A percentile compares a stretch with the other conserved stretches of the same genome.
These are phyloP conservation scores for Whalleya microplaca DNA, from an alignment of 2,329 filamentous ascomycete species.

Conservation along the genomic window DNA sequence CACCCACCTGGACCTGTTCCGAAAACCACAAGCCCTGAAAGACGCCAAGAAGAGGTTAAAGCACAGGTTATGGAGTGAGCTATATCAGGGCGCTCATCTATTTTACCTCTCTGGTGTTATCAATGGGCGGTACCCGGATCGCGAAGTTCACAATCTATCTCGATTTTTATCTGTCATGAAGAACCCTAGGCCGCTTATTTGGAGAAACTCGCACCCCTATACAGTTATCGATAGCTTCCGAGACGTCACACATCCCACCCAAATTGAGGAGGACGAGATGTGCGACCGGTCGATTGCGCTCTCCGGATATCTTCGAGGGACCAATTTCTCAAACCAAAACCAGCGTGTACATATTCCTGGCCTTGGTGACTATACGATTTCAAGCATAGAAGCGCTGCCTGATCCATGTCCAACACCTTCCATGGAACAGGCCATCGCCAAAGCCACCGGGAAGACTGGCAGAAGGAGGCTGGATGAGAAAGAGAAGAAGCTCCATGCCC, in stretches of 20 bases:
- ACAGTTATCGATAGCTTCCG: slow-evolving; percentile 91
- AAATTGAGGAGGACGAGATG: slow-evolving; percentile 84
- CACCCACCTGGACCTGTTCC: slow-evolving; percentile 93
- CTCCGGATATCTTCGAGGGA: slow-evolving; percentile 92
- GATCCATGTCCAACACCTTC: slow-evolving; percentile 95
- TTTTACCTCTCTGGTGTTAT: slow-evolving; percentile 97
- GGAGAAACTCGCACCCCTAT: slow-evolving; percentile 96
- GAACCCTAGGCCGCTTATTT: slow-evolving; percentile 92
- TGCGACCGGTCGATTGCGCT: slow-evolving; percentile 90
- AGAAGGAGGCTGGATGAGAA: slow-evolving; percentile 88
- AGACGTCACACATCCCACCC: slow-evolving; percentile 91
- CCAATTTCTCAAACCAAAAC: slow-evolving; percentile 85
- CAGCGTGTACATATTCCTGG: slow-evolving; percentile 92
- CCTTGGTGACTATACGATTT: slow-evolving; percentile 84
- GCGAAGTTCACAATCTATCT: slow-evolving; percentile 93
- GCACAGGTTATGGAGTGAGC: slow-evolving; percentile 92
- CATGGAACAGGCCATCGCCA: slow-evolving; percentile 85
- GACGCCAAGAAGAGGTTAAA: slow-evolving; percentile 96
- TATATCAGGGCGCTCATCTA: slow-evolving; percentile 95
- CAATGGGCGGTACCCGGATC: slow-evolving; percentile 94
- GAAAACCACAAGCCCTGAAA: slow-evolving; percentile 88
- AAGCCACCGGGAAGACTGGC: slow-evolving; percentile 79
- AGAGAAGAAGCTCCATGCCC: slow-evolving; percentile 93
- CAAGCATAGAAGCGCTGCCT: slow-evolving; percentile 82
- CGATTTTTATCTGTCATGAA: slow-evolving; percentile 99